Evolutionary conservation across 1,139 yeast species (phyloP).

Genomic region (Saccharomyces hybrid): DNA sequence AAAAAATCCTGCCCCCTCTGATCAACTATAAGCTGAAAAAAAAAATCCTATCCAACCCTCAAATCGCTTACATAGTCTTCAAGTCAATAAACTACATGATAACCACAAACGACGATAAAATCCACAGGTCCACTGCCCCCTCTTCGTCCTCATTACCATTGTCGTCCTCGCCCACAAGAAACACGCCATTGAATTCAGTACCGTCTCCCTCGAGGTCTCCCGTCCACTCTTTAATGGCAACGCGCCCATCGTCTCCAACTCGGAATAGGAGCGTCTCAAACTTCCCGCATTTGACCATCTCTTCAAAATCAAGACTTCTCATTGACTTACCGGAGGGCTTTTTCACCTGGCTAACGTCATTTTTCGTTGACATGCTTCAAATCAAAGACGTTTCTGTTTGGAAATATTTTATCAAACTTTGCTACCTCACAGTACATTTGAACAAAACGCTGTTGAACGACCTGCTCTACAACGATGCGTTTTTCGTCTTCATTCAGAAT

Average conservation of each 20-base stretch:
- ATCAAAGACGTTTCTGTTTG: constrained; percentile 12
- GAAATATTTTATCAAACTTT: constrained; percentile 22
- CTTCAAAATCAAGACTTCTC: background rate
- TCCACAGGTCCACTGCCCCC: constrained; percentile 4
- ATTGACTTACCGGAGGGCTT: constrained; percentile 12
- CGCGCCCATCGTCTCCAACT: background rate
- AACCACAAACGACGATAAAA: background rate
- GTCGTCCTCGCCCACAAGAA: constrained; percentile 8
- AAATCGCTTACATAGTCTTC: constrained; percentile 18
- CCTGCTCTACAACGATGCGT: constrained; percentile 1
- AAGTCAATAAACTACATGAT: constrained; percentile 19
- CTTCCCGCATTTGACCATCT: background rate
- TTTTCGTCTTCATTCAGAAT: constrained; percentile 3
- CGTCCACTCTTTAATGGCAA: background rate
- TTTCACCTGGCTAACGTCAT: constrained; percentile 20
- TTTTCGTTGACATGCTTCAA: constrained; percentile 6
- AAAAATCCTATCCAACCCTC: constrained; percentile 8
- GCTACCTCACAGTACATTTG: constrained; percentile 7
- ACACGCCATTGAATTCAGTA: constrained; percentile 7
- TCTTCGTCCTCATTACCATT: constrained; percentile 11
- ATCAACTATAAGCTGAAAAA: constrained; percentile 6
- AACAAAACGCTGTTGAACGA: constrained; percentile 3
- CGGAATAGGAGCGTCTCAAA: background rate
- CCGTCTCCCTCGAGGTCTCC: background rate
- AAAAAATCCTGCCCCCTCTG: constrained; percentile 7